Percentiles rank a stretch among this genome's conserved stretches.
Evolutionary conservation across 1,284 basidiomycete species (phyloP).

Genomic region (Sporisorium graminicola): DNA sequence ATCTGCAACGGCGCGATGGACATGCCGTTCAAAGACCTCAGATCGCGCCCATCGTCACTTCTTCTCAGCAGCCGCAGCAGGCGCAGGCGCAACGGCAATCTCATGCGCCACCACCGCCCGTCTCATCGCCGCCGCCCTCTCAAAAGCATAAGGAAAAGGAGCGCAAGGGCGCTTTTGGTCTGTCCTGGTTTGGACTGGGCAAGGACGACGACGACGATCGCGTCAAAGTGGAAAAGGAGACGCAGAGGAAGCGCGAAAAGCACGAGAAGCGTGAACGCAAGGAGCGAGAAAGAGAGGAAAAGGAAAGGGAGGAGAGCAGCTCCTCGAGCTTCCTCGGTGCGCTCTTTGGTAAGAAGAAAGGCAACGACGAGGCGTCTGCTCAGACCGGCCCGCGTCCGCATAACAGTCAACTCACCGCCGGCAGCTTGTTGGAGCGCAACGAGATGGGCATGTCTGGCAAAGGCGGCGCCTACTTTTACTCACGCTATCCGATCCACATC

Average conservation of each 20-base stretch:
- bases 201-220: slow-evolving; percentile 64
- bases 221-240: slow-evolving; percentile 45
- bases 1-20: slow-evolving; percentile 16
- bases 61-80: slow-evolving; percentile 13
- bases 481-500: slow-evolving; percentile 95
- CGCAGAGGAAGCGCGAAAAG: slow-evolving; percentile 53
- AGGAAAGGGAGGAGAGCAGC: slow-evolving; percentile 54
- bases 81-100: background rate
- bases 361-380: slow-evolving; percentile 33
- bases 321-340: slow-evolving; percentile 63
- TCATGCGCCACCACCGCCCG: slow-evolving; percentile 5
- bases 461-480: slow-evolving; percentile 72
- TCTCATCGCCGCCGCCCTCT: slow-evolving; percentile 10
- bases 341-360: slow-evolving; percentile 65
- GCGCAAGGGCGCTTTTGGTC: slow-evolving; percentile 60
- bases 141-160: slow-evolving; percentile 57
- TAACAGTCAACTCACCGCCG: slow-evolving; percentile 57
- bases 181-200: slow-evolving; percentile 66
- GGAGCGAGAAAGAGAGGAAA: slow-evolving; percentile 49
- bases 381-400: slow-evolving; percentile 14
- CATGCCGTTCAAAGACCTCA: slow-evolving; percentile 14
- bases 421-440: slow-evolving; percentile 53
- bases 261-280: slow-evolving; percentile 56
- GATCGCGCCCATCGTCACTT: slow-evolving; percentile 23
- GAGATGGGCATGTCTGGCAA: slow-evolving; percentile 36